Conservation (phyloP, 2,329 filamentous ascomycete genomes). For the Emmonsiellopsis sp. region DNA sequence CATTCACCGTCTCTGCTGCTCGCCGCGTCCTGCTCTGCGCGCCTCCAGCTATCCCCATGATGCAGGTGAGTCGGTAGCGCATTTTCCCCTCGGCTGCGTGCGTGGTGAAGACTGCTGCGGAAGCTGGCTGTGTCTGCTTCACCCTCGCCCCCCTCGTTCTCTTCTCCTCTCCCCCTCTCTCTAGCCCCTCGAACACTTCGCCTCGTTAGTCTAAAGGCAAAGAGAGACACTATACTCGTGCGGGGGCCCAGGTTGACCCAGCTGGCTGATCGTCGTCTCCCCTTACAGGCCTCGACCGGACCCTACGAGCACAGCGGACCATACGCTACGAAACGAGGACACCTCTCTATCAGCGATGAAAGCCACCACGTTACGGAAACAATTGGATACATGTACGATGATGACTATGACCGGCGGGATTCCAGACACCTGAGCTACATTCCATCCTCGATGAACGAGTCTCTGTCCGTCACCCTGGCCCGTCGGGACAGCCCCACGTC, state of each 20-base stretch:
- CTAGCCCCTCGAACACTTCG: background rate
- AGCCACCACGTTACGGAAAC: constrained; percentile 91
- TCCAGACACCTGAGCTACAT: constrained; percentile 70
- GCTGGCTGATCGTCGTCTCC: background rate
- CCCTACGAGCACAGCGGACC: constrained; percentile 33
- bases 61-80: constrained; percentile 21
- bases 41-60: constrained; percentile 16
- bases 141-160: background rate
- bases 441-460: constrained; percentile 38
- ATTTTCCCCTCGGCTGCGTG: constrained; percentile 56
- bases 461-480: constrained; percentile 26
- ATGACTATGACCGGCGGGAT: constrained; percentile 50
- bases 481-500: background rate
- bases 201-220: background rate
- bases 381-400: constrained; percentile 83
- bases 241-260: background rate
- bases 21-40: constrained; percentile 21
- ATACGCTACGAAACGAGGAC: constrained; percentile 47
- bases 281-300: constrained; percentile 31
- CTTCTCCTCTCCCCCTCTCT: background rate
- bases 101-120: constrained; percentile 42
- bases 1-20: constrained; percentile 23
- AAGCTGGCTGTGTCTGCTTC: background rate
- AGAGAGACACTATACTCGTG: background rate
- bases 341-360: constrained; percentile 71